Conservation (phyloP, 805 yeast species). For the Yarrowia sp. region DNA sequence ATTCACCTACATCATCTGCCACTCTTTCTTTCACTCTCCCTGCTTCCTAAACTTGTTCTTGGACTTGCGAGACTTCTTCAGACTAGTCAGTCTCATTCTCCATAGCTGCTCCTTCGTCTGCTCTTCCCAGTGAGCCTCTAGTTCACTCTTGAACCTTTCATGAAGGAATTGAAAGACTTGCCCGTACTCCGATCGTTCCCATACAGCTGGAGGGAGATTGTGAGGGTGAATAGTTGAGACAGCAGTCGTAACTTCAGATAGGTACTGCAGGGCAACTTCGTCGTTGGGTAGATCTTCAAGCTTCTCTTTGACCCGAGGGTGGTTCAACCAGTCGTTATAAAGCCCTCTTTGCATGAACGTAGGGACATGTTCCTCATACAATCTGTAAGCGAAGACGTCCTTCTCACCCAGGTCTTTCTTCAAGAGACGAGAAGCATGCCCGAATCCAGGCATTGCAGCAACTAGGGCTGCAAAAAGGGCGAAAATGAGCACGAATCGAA, state of each 20-base stretch:
- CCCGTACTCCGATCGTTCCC: not conserved
- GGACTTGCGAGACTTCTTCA: not conserved
- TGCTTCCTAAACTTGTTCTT: not conserved
- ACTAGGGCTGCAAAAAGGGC: not conserved
- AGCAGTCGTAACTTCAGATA: not conserved
- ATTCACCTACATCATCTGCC: no score
- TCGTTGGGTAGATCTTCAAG: not conserved
- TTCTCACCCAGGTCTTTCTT: not conserved
- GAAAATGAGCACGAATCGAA: not conserved
- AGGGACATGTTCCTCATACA: not conserved
- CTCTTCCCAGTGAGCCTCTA: not conserved
- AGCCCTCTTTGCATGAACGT: not conserved
- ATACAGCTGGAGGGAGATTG: not conserved
- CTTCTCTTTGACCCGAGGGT: not conserved
- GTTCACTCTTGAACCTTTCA: not conserved
- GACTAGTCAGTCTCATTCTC: not conserved
- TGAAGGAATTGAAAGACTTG: not conserved
- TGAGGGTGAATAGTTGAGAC: not conserved
- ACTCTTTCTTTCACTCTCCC: not conserved
- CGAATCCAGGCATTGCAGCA: not conserved
- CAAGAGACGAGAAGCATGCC: not conserved
- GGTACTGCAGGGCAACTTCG: not conserved
- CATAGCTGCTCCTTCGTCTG: not conserved
- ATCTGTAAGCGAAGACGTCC: not conserved
- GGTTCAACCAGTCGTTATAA: not conserved